These are phyloP conservation scores for Bimuria novae-zelandiae DNA, from an alignment of 2,329 filamentous ascomycete genomes.

Conservation along the genomic window DNA sequence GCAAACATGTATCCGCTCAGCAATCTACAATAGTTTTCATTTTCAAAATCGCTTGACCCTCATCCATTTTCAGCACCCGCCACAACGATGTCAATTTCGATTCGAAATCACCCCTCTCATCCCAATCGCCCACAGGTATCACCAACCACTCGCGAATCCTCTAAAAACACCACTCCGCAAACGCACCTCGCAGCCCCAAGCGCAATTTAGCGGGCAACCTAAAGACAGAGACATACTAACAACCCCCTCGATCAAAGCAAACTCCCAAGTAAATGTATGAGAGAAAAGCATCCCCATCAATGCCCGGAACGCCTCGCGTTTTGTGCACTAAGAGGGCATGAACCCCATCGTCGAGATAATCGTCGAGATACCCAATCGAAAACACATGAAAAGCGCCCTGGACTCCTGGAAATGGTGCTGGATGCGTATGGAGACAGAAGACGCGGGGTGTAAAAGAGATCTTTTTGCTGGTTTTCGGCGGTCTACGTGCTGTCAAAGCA, in stretches of 20 bases:
- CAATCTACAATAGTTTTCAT: too few relatives aligned
- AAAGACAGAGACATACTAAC: too few relatives aligned
- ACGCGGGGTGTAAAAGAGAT: neutral
- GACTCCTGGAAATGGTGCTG: constrained; percentile 6
- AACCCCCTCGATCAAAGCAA: too few relatives aligned
- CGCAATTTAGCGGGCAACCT: constrained; percentile 13
- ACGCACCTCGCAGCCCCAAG: neutral
- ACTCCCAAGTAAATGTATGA: neutral
- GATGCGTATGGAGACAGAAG: constrained; percentile 12
- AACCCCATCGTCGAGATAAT: neutral
- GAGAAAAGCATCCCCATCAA: neutral
- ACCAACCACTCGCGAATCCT: constrained; percentile 6
- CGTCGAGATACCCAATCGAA: constrained; percentile 5
- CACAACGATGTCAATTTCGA: too few relatives aligned
- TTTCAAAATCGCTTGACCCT: too few relatives aligned
- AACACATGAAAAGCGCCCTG: constrained; percentile 1
- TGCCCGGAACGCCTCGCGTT: constrained; percentile 15
- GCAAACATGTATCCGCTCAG: too few relatives aligned
- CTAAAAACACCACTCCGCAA: neutral
- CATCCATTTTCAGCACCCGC: too few relatives aligned
- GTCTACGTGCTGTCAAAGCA: constrained; percentile 12
- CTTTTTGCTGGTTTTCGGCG: constrained; percentile 9
- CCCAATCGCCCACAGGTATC: neutral
- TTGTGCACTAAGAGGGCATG: constrained; percentile 9
- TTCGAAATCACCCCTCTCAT: neutral